Percentiles rank a stretch among this genome's conserved stretches.
Conservation (phyloP, 106 monocot genomes). For the Ottelia alismoides region DNA sequence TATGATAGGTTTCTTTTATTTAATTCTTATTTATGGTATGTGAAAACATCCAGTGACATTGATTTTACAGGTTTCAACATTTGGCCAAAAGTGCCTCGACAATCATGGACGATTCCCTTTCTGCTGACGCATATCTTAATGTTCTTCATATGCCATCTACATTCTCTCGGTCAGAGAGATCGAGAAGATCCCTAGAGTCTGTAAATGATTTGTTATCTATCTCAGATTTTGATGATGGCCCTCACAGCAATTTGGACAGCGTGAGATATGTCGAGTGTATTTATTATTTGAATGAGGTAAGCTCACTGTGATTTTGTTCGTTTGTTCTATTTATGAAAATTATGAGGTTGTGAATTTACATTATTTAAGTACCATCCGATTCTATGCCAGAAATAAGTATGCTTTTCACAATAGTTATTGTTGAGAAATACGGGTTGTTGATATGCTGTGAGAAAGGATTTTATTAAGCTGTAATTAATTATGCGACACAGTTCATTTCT, state of each 20-base stretch:
- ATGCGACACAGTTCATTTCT: no score
- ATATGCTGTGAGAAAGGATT: no score
- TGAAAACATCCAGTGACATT: no score
- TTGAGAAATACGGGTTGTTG: no score
- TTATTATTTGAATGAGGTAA: conserved; percentile 88
- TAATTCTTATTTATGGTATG: no score
- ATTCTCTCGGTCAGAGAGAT: conserved; percentile 73
- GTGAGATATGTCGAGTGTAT: conserved; percentile 74
- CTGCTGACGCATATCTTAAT: conserved; percentile 89
- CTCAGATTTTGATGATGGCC: conserved; percentile 57
- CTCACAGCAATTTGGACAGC: conserved; percentile 72
- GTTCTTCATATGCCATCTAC: conserved; percentile 89
- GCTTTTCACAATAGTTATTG: no score
- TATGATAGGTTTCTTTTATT: no score
- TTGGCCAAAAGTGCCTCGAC: conserved; percentile 76
- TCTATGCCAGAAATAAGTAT: no score
- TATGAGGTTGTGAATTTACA: no score
- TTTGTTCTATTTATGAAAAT: no score
- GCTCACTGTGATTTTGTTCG: conserved; percentile 9
- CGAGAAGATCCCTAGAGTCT: conserved; percentile 30
- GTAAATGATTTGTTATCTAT: conserved; percentile 13
- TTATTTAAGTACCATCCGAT: no score
- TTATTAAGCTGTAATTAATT: no score
- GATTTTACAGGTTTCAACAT: conserved; percentile 93
- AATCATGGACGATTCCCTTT: conserved; percentile 92